Evolutionary conservation across 768 basidiomycete species (phyloP), one percentile per base, ranked within the genome.

Genomic region (Lactifluus subvellereus): DNA sequence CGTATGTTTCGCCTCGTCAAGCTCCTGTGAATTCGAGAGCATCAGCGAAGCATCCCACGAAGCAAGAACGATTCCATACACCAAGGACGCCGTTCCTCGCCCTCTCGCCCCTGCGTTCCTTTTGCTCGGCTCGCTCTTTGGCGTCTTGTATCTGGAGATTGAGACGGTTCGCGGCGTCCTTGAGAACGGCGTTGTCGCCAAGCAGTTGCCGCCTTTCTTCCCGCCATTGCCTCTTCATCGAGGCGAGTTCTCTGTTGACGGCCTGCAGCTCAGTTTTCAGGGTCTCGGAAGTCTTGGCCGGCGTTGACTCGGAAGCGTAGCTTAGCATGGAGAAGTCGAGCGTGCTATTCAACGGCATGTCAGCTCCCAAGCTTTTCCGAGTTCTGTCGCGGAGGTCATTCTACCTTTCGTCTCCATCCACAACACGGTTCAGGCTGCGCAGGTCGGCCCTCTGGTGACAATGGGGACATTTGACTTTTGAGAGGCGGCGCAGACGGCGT

Each of bases 131-230:
- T 62, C 88, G 85, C 56, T 82, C 82, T 71, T 85, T 84, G 6
- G 79, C 82, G 51, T 72, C 77, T 47, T 78, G 82, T 32, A 88
- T 77, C 71, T 91, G 79, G 22, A 72, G 73, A 68, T 87, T 83
- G 68, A 93, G 77, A 7, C 84, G 83, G 64, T 81, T 84, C 0
- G 89, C 81, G 7, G 85, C 80, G 64, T 90, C 84, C 69, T 89
- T 86, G 37, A 94, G 81, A 48, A 83, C 81, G 2, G 82, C 85
- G 54, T 86, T 90, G 73, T 93, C 88, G 53, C 82, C 86, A 32
- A 87, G 69, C 14, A 91, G 76, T 58, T 80, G 77, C 38, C 74
- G 76, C 70, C 80, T 84, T 69, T 90, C 89, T n/a, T 80, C 77
- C 32, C 82, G 81, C 90, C 90, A 91, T 70, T 83, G 77, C 50